Evolutionary conservation across 73 alveolate species (phyloP), one percentile per base, ranked within the genome.

Genomic region (Stentor coeruleus): DNA sequence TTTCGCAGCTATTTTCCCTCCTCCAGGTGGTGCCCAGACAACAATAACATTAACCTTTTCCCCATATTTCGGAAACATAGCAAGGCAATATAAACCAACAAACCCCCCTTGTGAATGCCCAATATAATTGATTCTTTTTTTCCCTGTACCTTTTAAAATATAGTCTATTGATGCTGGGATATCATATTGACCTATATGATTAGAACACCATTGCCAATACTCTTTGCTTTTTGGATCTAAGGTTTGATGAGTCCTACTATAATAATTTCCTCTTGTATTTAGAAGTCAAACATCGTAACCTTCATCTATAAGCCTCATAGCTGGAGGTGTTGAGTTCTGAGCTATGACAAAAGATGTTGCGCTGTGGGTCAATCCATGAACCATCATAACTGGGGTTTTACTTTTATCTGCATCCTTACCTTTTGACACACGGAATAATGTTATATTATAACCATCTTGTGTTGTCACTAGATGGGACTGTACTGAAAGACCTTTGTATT

Each of bases 91-190:
- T 11, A 66, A 20, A 66, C 26, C 42, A 20, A 31, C 79, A 58
- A 93, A 39, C 1, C 95, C 84, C 2, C 97, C 98, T 85, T 92
- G 94, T 35, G 97, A 91, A 85, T 94, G 98, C 15, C 97, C 98
- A 30, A 92, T 59, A 79, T 90, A 92, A 38, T 89, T 86, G 2
- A 92, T 66, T 75, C 88, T 92, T 59, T 86, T 86, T 58, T 83
- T 39, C 58, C 85, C 87, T 75, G 93, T 94, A 2, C 38, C 82
- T 6, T 72, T 42, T 37, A 59, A 74, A 31, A 92, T 85, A 81
- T 89, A 92, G 37, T 90, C 92, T 60, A 94, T 81, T 41, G 74
- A 58, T 11, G 97, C 95, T 3, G 97, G 93, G 59, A 92, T 40
- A 79, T 94, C 98, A 88, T 84, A 89, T 37, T 76, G 15, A 6